phyloP scores from a whole-genome alignment of 352 stramenopile species.

The Phytophthora cactorum region DNA sequence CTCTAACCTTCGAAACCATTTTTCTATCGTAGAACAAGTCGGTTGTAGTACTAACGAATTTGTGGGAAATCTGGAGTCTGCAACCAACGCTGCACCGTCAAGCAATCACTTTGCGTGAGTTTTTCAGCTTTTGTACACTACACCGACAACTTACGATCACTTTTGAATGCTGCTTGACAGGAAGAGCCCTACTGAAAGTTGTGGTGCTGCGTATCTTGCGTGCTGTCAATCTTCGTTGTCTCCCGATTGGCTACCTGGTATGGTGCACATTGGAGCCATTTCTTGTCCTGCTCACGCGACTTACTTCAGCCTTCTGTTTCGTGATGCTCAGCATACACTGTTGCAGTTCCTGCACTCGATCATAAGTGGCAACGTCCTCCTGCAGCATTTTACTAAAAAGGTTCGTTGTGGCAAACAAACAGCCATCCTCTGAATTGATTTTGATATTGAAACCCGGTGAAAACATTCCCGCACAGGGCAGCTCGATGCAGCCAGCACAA shows the following conservation, averaged over 20 bases:
- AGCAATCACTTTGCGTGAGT: constrained; percentile 26
- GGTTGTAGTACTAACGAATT: constrained; percentile 4
- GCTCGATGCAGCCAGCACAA: constrained; percentile 10
- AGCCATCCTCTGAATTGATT: background rate
- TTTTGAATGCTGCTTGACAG: constrained; percentile 2
- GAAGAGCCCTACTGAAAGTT: constrained; percentile 17
- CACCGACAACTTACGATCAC: background rate
- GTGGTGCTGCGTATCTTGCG: constrained; percentile 19
- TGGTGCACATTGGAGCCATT: background rate
- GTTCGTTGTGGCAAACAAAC: constrained; percentile 1
- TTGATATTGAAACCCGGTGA: background rate
- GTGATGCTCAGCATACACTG: constrained; percentile 13
- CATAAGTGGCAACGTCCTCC: constrained; percentile 27
- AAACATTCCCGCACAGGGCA: constrained; percentile 3
- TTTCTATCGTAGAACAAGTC: background rate
- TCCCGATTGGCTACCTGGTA: constrained; percentile 30
- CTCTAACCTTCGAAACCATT: background rate
- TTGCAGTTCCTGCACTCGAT: constrained; percentile 35
- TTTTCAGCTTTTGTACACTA: background rate
- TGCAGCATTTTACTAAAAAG: constrained; percentile 34
- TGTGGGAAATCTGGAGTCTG: constrained; percentile 37
- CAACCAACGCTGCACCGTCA: constrained; percentile 21
- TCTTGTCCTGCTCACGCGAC: background rate
- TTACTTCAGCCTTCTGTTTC: constrained; percentile 6
- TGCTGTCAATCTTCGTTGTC: background rate